Percentiles rank a stretch among this genome's conserved stretches.
Conservation (phyloP, 2,329 filamentous ascomycete species). For the Acrocalymma vagum region DNA sequence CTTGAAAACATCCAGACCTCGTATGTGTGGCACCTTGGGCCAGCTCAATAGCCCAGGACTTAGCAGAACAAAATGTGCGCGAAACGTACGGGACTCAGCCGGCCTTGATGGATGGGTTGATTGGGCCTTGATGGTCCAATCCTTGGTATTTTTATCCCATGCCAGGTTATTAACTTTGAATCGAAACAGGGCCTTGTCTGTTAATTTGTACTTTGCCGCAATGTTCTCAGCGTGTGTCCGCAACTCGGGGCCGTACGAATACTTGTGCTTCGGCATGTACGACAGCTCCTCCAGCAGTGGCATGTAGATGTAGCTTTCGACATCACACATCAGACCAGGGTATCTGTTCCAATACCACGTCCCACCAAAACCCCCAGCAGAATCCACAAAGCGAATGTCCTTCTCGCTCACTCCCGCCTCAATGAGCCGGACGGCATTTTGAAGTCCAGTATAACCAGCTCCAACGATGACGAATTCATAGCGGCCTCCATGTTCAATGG, state of each 20-base stretch:
- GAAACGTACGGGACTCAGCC: slow-evolving; percentile 20
- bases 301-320: slow-evolving; percentile 66
- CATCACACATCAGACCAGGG: slow-evolving; percentile 62
- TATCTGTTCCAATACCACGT: slow-evolving; percentile 59
- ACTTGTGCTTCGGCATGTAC: slow-evolving; percentile 62
- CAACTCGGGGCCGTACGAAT: slow-evolving; percentile 26
- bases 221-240: slow-evolving; percentile 3
- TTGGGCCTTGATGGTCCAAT: slow-evolving; percentile 45
- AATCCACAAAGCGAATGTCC: slow-evolving; percentile 53
- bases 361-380: slow-evolving; percentile 55
- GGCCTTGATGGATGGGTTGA: slow-evolving; percentile 21
- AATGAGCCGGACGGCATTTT: slow-evolving; percentile 49
- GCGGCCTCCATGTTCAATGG: slow-evolving; percentile 4
- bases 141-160: slow-evolving; percentile 55
- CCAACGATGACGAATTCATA: slow-evolving; percentile 47
- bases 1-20: slow-evolving; percentile 47
- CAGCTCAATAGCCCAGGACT: slow-evolving; percentile 53
- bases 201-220: slow-evolving; percentile 21
- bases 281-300: slow-evolving; percentile 13
- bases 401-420: slow-evolving; percentile 41
- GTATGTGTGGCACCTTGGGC: slow-evolving; percentile 56
- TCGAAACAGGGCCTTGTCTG: slow-evolving; percentile 1
- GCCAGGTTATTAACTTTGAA: not conserved
- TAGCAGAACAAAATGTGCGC: slow-evolving; percentile 47
- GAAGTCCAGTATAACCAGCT: slow-evolving; percentile 51